phyloP scores from a whole-genome alignment of 2,329 filamentous ascomycete genomes.

The Fusarium albosuccineum region DNA sequence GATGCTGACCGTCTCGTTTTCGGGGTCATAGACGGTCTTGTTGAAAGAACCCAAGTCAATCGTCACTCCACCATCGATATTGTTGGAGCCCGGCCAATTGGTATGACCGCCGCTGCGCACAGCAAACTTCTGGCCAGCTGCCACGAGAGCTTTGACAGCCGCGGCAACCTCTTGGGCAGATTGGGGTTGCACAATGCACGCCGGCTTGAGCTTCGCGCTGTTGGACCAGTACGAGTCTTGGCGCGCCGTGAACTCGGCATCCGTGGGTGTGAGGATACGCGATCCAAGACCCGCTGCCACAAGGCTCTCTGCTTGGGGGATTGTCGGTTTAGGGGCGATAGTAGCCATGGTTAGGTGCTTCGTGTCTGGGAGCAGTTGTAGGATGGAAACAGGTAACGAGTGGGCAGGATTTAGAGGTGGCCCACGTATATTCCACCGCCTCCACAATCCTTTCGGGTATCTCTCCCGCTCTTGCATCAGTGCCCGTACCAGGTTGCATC shows the following conservation, averaged over 20 bases:
- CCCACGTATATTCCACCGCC: no score
- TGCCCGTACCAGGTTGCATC: no score
- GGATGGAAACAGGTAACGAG: no score
- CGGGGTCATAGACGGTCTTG: slow-evolving; percentile 23
- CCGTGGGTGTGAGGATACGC: slow-evolving; percentile 12
- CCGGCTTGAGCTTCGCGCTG: slow-evolving; percentile 32
- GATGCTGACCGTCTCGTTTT: slow-evolving; percentile 54
- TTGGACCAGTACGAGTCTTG: slow-evolving; percentile 39
- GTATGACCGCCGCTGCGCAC: slow-evolving; percentile 26
- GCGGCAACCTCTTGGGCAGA: slow-evolving; percentile 19
- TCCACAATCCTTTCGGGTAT: no score
- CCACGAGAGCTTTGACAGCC: slow-evolving; percentile 23
- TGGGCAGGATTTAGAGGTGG: no score
- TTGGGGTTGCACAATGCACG: slow-evolving; percentile 30
- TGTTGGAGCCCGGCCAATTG: slow-evolving; percentile 27
- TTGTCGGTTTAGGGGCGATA: not conserved
- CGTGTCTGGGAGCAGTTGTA: no score
- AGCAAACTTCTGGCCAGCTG: slow-evolving; percentile 19
- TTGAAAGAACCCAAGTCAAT: slow-evolving; percentile 30
- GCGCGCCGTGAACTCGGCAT: slow-evolving; percentile 26
- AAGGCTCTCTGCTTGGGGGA: slow-evolving; percentile 17
- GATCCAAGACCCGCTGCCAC: slow-evolving; percentile 25
- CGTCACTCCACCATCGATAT: slow-evolving; percentile 20
- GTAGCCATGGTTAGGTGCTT: slow-evolving; percentile 15
- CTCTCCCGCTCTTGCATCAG: no score